Evolutionary conservation across 305 asterid species (phyloP), one percentile per base, ranked within the genome.

Genomic region (Solanum hybrid): DNA sequence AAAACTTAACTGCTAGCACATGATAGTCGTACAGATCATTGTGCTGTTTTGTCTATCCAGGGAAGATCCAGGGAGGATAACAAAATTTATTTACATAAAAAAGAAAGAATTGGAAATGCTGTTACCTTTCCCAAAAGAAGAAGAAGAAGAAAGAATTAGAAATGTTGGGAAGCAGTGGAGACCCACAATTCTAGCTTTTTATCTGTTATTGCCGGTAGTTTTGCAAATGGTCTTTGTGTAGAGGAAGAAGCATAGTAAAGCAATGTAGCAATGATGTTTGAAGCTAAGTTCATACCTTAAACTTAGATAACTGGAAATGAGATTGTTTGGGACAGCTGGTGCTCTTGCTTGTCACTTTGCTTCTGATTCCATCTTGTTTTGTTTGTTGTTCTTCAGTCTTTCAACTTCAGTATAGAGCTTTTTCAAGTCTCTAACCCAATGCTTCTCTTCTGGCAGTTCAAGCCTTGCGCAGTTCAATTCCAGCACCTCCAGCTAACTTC

Each of bases 401-500:
- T 83, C 73, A 83, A 83, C 87, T 26, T 82, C 28, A 83, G 73
- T 42, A 28, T 28, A 83, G 74, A 51, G 74, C 20, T 84, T 84
- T 33, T 84, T 46, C 74, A 29, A 46, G 74, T 46, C 87, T 51
- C 76, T 85, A 51, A 85, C 46, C 67, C 76, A 11, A 22, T 57
- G 88, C 33, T 90, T 87, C 87, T 89, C 86, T 89, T 91, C 90
- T 82, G 91, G 91, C 96, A 96, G 98, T 93, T 84, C 98, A 96
- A 93, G 92, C 98, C 87, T 92, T 95, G 88, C 94, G 94, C 92
- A 95, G 97, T 90, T 94, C 97, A 84, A 97, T 97, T 89, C 97
- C 98, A 86, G 94, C 96, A 81, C 97, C 97, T 93, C 97, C 97
- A 46, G 92, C 96, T 92, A 93, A 93, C 95, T 95, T 95, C 90